A percentile compares a stretch with the other conserved stretches of the same genome.
Evolutionary conservation across 2,329 filamentous ascomycete species (phyloP).

Genomic region (Xylariaceae sp.): DNA sequence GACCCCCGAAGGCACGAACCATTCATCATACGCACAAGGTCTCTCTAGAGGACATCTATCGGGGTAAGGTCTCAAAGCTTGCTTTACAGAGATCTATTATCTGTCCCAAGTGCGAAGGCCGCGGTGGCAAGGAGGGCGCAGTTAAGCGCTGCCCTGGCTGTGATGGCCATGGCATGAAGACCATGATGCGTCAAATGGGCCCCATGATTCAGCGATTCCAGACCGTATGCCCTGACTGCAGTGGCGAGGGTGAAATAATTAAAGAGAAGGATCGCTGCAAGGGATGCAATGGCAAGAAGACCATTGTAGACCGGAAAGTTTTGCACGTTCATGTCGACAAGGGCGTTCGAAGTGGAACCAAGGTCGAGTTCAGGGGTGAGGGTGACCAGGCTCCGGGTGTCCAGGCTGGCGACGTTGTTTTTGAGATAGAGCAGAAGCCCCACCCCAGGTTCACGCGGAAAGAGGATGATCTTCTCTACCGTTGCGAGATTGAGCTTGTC

Average conservation of each 20-base stretch:
- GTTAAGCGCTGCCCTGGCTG: constrained; percentile 89
- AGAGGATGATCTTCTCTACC: constrained; percentile 93
- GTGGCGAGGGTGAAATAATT: constrained; percentile 94
- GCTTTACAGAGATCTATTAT: constrained; percentile 97
- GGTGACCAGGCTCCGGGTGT: constrained; percentile 94
- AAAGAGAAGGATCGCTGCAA: constrained; percentile 98
- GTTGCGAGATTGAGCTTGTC: constrained; percentile 90
- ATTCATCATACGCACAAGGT: constrained; percentile 99
- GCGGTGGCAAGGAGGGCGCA: constrained; percentile 96
- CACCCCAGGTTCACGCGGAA: constrained; percentile 92
- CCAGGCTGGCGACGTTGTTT: constrained; percentile 91
- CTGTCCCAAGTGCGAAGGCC: constrained; percentile 88
- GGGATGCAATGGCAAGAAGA: constrained; percentile 96
- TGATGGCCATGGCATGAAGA: constrained; percentile 96
- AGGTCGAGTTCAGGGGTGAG: constrained; percentile 95
- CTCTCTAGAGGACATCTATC: constrained; percentile 95
- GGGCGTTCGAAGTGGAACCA: constrained; percentile 88
- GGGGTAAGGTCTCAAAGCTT: constrained; percentile 94
- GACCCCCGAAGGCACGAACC: constrained; percentile 83
- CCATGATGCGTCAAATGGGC: constrained; percentile 99
- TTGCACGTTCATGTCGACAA: constrained; percentile 96
- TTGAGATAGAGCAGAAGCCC: constrained; percentile 99
- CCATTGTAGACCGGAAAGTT: constrained; percentile 92
- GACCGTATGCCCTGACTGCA: constrained; percentile 97
- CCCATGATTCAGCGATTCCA: constrained; percentile 99